Base-by-base conservation (phyloP, 495 filamentous ascomycete genomes). In the Penicillium parvum region DNA sequence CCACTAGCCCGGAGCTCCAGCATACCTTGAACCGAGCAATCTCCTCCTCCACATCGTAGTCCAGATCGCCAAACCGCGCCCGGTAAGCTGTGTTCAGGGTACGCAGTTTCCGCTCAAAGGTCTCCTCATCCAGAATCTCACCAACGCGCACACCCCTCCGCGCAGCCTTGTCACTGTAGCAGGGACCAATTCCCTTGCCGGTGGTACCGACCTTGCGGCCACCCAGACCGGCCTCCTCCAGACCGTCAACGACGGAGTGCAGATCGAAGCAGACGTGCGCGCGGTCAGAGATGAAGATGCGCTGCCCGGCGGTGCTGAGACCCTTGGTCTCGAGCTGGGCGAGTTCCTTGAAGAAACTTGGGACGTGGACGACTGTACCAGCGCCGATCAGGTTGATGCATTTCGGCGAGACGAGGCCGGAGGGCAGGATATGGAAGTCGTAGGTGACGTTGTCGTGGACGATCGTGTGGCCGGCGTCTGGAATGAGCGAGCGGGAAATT, bases 341-440 rank as follows among this genome's bases (percentile, higher is more conserved):
- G 42, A 95, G 73, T 66, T 96, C 90, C 60, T 84, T 82, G 78
- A 95, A 94, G 76, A 96, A 92, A 32, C 75, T 76, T 36, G 85
- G 85, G 33, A 94, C 74, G 71, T 96, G 85, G 43, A 95, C 77
- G 40, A 95, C 89, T 36, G 83, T 83, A 40, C 88, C 88, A 43
- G 84, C 83, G 37, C 89, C 89, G 63, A 96, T 87, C 34, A 96
- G 69, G 71, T 92, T 96, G 49, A 82, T 71, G 64, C 79, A 87
- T 40, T 68, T 70, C 3, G 84, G 87, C 53, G 86, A 86, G 43
- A 94, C 71, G 8, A 95, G 81, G 36, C 85, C 86, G 34, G 76
- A 81, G 43, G 81, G 81, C 32, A 84, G 73, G 49, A 83, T 78
- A 67, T 91, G 88, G 65, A 88, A 88, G 61, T 83, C 74, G 55